Evolutionary conservation across 106 monocot genomes (phyloP).

Genomic region (Dendrobium catenatum): DNA sequence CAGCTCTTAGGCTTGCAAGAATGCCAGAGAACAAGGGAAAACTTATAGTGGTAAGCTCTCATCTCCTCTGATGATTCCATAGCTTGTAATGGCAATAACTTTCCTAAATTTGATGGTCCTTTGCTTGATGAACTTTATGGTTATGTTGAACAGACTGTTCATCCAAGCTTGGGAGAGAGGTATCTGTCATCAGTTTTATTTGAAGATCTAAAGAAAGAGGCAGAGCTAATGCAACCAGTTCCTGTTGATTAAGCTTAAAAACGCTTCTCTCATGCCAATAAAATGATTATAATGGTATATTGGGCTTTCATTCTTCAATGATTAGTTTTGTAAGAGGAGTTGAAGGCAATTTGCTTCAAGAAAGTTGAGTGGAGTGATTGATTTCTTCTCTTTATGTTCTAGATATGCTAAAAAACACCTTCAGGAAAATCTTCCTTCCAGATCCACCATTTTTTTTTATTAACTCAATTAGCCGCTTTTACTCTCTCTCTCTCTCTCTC

Average conservation of each 20-base stretch:
- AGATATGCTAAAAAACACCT: too few species aligned
- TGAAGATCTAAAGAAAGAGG: slow-evolving; percentile 73
- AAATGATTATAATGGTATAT: background rate
- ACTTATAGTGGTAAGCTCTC: slow-evolving; percentile 79
- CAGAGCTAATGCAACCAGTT: slow-evolving; percentile 88
- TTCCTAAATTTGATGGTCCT: too few species aligned
- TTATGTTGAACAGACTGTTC: slow-evolving; percentile 50
- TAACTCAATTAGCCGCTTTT: too few species aligned
- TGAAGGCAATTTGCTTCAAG: background rate
- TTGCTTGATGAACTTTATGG: too few species aligned
- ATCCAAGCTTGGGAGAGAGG: slow-evolving; percentile 90
- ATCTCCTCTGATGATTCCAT: too few species aligned
- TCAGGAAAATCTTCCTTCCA: too few species aligned
- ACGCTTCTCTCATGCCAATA: background rate
- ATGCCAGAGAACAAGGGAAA: slow-evolving; percentile 95
- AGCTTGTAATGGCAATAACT: too few species aligned
- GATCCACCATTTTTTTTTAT: too few species aligned
- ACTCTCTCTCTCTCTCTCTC: too few species aligned
- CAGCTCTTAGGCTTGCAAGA: slow-evolving; percentile 75
- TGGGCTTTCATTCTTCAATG: background rate
- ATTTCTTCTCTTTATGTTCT: background rate
- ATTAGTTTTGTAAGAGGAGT: background rate
- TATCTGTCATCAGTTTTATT: slow-evolving; percentile 85
- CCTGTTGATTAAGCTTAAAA: slow-evolving; percentile 40
- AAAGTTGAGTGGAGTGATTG: background rate